Conservation (phyloP, 805 yeast species). For the Lachancea quebecensis region DNA sequence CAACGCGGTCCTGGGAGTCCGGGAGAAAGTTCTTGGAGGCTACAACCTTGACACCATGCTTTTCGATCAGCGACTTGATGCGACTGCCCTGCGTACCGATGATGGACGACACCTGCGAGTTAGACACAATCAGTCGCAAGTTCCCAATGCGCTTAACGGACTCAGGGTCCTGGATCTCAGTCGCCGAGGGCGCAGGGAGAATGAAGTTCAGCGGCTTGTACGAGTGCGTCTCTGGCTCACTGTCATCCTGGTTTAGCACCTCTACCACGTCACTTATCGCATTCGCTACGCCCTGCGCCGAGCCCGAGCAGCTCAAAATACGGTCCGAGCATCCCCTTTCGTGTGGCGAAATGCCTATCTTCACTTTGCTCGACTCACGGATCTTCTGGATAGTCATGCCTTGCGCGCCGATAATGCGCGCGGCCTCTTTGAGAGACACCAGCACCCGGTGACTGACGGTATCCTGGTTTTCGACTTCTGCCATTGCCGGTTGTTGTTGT, state of each 20-base stretch:
- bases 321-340: conserved; percentile 78
- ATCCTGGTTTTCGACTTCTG: conserved; percentile 5
- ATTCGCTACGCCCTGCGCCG: conserved; percentile 57
- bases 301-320: conserved; percentile 71
- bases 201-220: conserved; percentile 33
- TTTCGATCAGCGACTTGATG: conserved; percentile 61
- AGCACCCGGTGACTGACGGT: conserved; percentile 39
- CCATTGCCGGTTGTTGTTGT: conserved; percentile 5
- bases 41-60: conserved; percentile 66
- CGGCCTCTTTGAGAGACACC: conserved; percentile 81
- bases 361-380: conserved; percentile 67
- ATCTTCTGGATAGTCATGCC: conserved; percentile 73
- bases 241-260: conserved; percentile 28
- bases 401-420: conserved; percentile 80
- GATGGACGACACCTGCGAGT: conserved; percentile 80
- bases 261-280: conserved; percentile 67
- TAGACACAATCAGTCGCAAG: conserved; percentile 69
- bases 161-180: conserved; percentile 25
- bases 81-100: conserved; percentile 79
- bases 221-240: conserved; percentile 49
- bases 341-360: conserved; percentile 80
- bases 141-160: conserved; percentile 24
- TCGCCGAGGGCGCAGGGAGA: conserved; percentile 25
- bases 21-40: conserved; percentile 81
- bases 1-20: conserved; percentile 76